Evolutionary conservation across 495 filamentous ascomycete species (phyloP).

Genomic region (Thozetella sp.): DNA sequence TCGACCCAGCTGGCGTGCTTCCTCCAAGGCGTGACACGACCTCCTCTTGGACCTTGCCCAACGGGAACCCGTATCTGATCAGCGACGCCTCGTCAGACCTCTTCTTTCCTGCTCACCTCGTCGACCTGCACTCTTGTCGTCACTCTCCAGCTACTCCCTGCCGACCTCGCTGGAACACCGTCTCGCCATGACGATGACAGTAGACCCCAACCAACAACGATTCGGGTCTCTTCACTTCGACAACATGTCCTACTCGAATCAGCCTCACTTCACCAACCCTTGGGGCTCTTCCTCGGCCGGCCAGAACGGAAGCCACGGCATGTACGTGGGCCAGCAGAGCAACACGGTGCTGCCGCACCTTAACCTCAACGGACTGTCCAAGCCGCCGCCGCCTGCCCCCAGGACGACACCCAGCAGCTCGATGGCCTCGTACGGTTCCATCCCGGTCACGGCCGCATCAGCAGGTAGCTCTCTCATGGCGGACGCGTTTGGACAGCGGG

Average conservation of each 20-base stretch:
- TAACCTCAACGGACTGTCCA: conserved; percentile 46
- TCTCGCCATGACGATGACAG: conserved; percentile 78
- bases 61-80: conserved; percentile 56
- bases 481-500: conserved; percentile 58
- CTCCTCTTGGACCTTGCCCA: background rate
- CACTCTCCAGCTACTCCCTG: conserved; percentile 9
- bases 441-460: conserved; percentile 69
- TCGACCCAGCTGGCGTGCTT: conserved; percentile 15
- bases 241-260: conserved; percentile 60
- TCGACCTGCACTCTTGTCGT: conserved; percentile 16
- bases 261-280: conserved; percentile 91
- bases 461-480: conserved; percentile 72
- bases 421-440: conserved; percentile 70
- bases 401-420: conserved; percentile 50
- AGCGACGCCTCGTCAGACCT: conserved; percentile 33
- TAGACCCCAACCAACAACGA: conserved; percentile 82
- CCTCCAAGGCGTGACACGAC: conserved; percentile 3
- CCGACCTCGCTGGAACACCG: conserved; percentile 12
- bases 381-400: conserved; percentile 27
- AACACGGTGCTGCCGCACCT: conserved; percentile 27
- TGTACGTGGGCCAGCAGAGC: conserved; percentile 48
- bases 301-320: conserved; percentile 50
- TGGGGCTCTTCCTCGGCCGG: conserved; percentile 62
- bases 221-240: conserved; percentile 82
- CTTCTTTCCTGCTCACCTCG: conserved; percentile 20